Evolutionary conservation across 2,329 filamentous ascomycete genomes (phyloP).

Genomic region (Apiospora aurea): DNA sequence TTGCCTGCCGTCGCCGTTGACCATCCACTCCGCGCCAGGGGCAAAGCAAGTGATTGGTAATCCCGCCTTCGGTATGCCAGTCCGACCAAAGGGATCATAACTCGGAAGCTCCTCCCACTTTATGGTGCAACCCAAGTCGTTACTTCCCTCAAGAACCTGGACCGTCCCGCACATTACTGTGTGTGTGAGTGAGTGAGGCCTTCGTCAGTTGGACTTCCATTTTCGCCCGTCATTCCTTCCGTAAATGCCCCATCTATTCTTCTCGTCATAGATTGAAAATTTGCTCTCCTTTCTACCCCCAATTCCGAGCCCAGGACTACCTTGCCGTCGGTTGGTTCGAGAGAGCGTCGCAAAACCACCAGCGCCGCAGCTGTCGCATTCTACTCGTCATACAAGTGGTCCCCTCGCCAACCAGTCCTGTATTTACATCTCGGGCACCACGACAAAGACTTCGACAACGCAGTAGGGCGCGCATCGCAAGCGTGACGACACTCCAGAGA

Average conservation of each 20-base stretch:
- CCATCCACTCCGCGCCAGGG: background rate
- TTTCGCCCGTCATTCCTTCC: background rate
- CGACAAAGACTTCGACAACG: background rate
- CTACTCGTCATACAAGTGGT: background rate
- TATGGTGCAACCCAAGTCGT: background rate
- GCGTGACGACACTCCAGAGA: conserved; percentile 18
- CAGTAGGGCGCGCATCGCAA: background rate
- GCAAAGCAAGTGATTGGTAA: background rate
- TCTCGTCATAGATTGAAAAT: background rate
- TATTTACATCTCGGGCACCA: background rate
- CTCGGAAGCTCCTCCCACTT: conserved; percentile 13
- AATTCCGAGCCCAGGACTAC: background rate
- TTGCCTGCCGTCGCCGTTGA: background rate
- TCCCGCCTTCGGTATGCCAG: background rate
- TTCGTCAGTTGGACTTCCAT: background rate
- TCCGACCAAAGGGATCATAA: conserved; percentile 10
- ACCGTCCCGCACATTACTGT: background rate
- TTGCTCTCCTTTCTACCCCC: background rate
- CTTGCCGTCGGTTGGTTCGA: background rate
- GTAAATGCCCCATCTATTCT: background rate
- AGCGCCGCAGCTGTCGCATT: conserved; percentile 4
- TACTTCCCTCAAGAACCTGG: background rate
- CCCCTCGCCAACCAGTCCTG: background rate
- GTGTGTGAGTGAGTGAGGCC: background rate
- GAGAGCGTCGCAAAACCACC: background rate